Conservation (phyloP, 345 rosid genomes). For the Brassica juncea region DNA sequence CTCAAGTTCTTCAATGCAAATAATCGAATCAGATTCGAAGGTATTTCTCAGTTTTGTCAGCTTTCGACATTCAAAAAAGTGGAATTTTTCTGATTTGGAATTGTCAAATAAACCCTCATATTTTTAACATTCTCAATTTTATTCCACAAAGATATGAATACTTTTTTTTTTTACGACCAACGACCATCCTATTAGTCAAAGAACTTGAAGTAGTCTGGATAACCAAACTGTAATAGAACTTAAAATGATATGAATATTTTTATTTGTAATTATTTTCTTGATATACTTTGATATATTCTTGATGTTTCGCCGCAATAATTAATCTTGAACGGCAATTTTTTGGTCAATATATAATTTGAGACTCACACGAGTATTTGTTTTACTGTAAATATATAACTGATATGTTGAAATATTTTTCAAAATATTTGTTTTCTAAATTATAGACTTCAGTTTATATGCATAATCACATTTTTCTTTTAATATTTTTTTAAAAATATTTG, state of each 20-base stretch:
- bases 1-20: slow-evolving; percentile 14
- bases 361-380: neutral
- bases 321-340: neutral
- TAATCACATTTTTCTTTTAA: neutral
- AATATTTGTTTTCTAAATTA: too few relatives aligned
- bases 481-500: neutral
- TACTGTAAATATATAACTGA: neutral
- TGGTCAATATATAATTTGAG: neutral
- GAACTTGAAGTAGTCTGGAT: too few relatives aligned
- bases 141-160: neutral
- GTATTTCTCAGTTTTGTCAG: neutral
- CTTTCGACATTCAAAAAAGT: slow-evolving; percentile 18
- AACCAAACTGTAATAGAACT: too few relatives aligned
- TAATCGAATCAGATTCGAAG: slow-evolving; percentile 20
- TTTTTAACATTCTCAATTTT: neutral
- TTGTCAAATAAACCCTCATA: slow-evolving; percentile 22
- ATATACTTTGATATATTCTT: neutral
- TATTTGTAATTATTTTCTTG: too few relatives aligned
- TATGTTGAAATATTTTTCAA: too few relatives aligned
- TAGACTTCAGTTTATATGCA: neutral
- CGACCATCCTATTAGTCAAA: too few relatives aligned
- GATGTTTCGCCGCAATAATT: neutral
- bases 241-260: too few relatives aligned
- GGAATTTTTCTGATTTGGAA: slow-evolving; percentile 24
- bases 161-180: neutral